A percentile compares a stretch with the other conserved stretches of the same genome.
These are phyloP conservation scores for Rhodomyrtus tomentosa DNA, from an alignment of 345 rosid species.

Conservation along the genomic window DNA sequence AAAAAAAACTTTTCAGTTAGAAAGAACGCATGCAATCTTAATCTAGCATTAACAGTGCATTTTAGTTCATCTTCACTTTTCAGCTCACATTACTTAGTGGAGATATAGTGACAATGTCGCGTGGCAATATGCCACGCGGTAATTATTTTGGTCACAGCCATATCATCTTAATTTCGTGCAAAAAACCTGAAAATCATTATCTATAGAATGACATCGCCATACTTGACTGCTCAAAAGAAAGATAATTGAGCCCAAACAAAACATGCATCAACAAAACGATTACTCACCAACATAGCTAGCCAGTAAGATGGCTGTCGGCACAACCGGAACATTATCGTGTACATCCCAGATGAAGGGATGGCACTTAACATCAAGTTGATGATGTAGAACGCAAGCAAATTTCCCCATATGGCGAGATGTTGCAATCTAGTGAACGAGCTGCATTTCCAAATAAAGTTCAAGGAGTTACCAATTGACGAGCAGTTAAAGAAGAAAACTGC, in stretches of 20 bases:
- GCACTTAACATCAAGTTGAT: conserved; percentile 84
- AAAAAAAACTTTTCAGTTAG: background rate
- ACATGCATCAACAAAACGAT: background rate
- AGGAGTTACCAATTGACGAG: background rate
- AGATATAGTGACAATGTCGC: background rate
- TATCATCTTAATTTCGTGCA: background rate
- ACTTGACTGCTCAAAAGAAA: background rate
- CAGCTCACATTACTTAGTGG: background rate
- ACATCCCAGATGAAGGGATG: conserved; percentile 82
- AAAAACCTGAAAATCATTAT: background rate
- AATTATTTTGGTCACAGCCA: background rate
- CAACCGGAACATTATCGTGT: conserved; percentile 91
- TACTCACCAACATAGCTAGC: conserved; percentile 73
- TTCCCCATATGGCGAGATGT: conserved; percentile 92
- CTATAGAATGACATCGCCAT: background rate
- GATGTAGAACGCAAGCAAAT: conserved; percentile 59
- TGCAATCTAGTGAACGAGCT: conserved; percentile 87
- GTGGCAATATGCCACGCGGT: background rate
- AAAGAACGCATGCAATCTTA: background rate
- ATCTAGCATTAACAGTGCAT: background rate
- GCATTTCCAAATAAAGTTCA: conserved; percentile 15
- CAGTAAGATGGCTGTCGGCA: conserved; percentile 81
- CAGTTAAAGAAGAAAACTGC: background rate
- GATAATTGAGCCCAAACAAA: background rate
- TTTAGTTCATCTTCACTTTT: background rate